Evolutionary conservation across 2,329 filamentous ascomycete genomes (phyloP).

Genomic region (Cercospora sp.): DNA sequence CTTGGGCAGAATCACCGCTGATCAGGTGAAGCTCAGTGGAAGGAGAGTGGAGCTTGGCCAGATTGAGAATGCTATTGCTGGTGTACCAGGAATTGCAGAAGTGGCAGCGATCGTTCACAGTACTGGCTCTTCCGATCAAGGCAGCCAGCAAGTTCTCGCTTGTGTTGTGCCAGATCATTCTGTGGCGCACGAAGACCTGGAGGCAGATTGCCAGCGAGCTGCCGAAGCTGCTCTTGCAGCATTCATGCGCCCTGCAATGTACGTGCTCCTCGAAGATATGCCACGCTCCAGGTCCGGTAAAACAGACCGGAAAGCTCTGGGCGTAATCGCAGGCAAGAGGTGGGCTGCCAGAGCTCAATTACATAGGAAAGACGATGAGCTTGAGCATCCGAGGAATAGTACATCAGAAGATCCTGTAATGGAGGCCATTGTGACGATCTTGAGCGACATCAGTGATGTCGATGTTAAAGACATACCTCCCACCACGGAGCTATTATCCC

Average conservation of each 20-base stretch:
- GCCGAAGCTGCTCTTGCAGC: not conserved
- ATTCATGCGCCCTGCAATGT: not conserved
- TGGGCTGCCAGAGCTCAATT: not conserved
- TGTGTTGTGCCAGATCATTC: constrained; percentile 10
- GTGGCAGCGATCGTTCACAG: constrained; percentile 11
- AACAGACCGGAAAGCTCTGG: not conserved
- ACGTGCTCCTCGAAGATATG: not conserved
- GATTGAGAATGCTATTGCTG: constrained; percentile 55
- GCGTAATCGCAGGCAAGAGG: not conserved
- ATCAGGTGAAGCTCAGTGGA: constrained; percentile 73
- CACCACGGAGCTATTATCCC: not conserved
- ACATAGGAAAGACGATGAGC: not conserved
- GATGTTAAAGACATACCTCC: not conserved
- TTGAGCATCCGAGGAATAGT: not conserved
- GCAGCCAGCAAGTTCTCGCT: constrained; percentile 19
- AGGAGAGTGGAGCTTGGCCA: constrained; percentile 75
- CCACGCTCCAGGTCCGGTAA: not conserved
- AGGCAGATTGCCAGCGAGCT: not conserved
- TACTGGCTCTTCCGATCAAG: constrained; percentile 7
- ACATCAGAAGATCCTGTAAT: not conserved
- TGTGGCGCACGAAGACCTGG: constrained; percentile 2
- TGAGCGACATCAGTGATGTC: not conserved
- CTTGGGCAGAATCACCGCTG: constrained; percentile 18
- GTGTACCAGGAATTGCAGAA: constrained; percentile 9
- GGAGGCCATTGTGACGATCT: not conserved